These are phyloP conservation scores for Chlamydomonas eustigma DNA, from an alignment of 139 green algal species.

Conservation along the genomic window DNA sequence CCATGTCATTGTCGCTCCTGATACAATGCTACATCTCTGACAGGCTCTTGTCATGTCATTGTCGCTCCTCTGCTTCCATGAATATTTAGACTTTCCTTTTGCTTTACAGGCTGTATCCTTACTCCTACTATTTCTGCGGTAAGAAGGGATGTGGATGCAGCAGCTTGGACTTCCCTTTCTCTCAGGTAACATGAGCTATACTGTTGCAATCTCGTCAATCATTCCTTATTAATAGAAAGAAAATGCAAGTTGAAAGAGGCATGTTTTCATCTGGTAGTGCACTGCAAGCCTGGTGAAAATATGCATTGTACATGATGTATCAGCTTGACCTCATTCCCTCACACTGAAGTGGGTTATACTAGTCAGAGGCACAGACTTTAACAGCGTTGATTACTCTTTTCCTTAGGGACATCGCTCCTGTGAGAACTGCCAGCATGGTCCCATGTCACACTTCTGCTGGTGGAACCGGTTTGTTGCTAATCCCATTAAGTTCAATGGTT, in stretches of 20 bases:
- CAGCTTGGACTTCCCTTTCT: constrained; percentile 70
- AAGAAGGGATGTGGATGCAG: constrained; percentile 54
- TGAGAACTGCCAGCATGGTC: constrained; percentile 23
- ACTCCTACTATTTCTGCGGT: constrained; percentile 90
- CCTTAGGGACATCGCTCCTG: not conserved
- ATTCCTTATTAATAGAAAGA: not conserved
- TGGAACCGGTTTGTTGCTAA: constrained; percentile 55
- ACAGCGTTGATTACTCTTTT: too few relatives aligned
- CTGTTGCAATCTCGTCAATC: constrained; percentile 49
- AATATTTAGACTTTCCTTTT: not conserved
- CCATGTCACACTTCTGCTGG: constrained; percentile 77
- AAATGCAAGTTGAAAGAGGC: not conserved
- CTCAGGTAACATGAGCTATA: constrained; percentile 14
- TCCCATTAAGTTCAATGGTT: constrained; percentile 50
- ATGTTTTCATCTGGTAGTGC: too few relatives aligned
- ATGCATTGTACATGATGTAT: too few relatives aligned
- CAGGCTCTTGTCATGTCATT: too few relatives aligned
- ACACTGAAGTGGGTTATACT: too few relatives aligned
- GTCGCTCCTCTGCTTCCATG: too few relatives aligned
- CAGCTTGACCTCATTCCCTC: too few relatives aligned
- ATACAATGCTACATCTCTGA: too few relatives aligned
- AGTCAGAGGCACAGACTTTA: too few relatives aligned
- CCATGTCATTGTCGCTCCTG: too few relatives aligned
- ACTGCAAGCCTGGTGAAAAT: too few relatives aligned
- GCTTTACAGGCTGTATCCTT: constrained; percentile 65